Base-by-base conservation (phyloP, 148 eudicot species). In the Fagopyrum tataricum region DNA sequence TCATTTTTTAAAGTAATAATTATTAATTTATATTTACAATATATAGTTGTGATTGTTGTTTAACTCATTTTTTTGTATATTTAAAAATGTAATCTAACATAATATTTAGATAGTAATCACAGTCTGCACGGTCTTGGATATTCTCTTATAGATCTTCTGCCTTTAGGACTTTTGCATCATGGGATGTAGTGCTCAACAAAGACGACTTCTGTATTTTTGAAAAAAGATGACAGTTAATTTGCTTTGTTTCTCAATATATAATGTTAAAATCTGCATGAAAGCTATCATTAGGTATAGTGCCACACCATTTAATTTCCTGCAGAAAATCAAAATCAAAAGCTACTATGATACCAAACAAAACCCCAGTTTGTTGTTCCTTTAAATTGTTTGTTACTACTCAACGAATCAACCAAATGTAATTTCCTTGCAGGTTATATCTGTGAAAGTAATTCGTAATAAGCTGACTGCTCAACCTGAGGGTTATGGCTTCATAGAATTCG, bases 401-500 rank as follows among this genome's bases (percentile, higher is more conserved):
- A 23, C 31, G 21, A 31, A 7, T 20, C 6, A 4, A 21, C 64
- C 37, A 56, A 1, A 56, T 5, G 0, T 56, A 21, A 21, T 56
- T 8, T 44, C 41, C 53, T 42, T 75, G 61, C 91, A 95, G 97
- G 84, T 90, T 59, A 73, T 77, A 55, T 39, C 86, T 18, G 92
- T 80, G 49, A 92, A 95, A 81, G 87, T 91, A 37, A 90, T 95
- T 18, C 89, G 97, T 17, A 91, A 90, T 78, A 90, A 90, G 88
- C 93, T 71, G 74, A 90, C 87, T 53, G 79, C 77, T 37, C 91
- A 88, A 49, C 84, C 97, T 49, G 98, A 91, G 79, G 89, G 97
- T 69, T 95, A 95, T 80, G 98, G 98, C 11, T 95, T 95, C 52
- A 75, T 95, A 6, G 98, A 95, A 73, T 91, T 91, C 79, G 79